These are phyloP conservation scores for Pharnaceum exiguum DNA, from an alignment of 148 eudicot species.

Conservation along the genomic window DNA sequence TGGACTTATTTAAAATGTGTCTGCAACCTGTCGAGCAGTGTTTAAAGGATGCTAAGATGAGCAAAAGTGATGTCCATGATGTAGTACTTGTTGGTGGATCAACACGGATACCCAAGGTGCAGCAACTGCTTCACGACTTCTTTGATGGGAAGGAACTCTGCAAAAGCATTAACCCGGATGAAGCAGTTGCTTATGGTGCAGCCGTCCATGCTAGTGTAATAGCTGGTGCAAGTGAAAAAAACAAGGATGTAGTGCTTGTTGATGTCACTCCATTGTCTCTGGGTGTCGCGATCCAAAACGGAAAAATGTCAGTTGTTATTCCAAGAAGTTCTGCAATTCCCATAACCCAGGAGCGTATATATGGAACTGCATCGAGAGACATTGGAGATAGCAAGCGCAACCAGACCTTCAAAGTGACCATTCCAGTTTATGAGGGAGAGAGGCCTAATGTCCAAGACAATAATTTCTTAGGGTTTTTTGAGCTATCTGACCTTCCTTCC, in stretches of 20 bases:
- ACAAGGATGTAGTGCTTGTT: background rate
- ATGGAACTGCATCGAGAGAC: background rate
- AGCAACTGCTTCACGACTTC: background rate
- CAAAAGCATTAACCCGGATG: background rate
- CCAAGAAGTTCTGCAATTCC: background rate
- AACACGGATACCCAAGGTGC: slow-evolving; percentile 13
- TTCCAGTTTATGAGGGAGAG: slow-evolving; percentile 8
- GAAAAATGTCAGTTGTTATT: background rate
- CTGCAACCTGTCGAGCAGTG: background rate
- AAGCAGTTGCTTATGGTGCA: slow-evolving; percentile 17
- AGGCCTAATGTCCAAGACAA: slow-evolving; percentile 1
- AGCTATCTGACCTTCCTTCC: slow-evolving; percentile 1
- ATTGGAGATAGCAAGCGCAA: too few relatives aligned
- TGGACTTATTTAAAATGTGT: background rate
- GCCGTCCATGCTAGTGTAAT: slow-evolving; percentile 2
- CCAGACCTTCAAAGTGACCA: background rate
- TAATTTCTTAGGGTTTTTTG: background rate
- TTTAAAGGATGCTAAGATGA: slow-evolving; percentile 1
- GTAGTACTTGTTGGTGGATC: slow-evolving; percentile 13
- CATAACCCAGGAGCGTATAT: background rate
- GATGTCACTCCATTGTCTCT: slow-evolving; percentile 3
- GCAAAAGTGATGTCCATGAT: background rate
- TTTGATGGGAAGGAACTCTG: background rate
- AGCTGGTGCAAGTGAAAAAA: background rate
- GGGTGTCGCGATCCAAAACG: background rate